Conservation (phyloP, 345 rosid species). For the Gossypium thurberi region DNA sequence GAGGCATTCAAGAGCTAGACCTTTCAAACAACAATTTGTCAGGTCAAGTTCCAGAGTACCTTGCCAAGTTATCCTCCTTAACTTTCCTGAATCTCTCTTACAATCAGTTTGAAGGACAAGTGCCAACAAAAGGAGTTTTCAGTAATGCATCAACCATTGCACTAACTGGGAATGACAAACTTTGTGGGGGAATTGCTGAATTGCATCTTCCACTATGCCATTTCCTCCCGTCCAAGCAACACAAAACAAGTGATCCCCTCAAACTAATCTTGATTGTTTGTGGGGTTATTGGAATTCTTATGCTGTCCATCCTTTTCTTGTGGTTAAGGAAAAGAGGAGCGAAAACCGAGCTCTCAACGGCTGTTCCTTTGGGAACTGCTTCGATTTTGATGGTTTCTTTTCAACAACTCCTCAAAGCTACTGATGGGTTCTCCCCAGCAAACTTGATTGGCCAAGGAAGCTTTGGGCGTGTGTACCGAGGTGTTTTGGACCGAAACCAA, state of each 20-base stretch:
- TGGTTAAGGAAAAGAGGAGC: not conserved
- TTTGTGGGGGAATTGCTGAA: slow-evolving; percentile 2
- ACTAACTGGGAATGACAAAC: not conserved
- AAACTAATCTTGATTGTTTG: slow-evolving; percentile 5
- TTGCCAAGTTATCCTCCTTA: not conserved
- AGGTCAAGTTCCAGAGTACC: not conserved
- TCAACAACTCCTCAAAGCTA: slow-evolving; percentile 18
- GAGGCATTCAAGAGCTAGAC: not conserved
- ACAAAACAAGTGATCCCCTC: not conserved
- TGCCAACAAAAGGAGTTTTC: not conserved
- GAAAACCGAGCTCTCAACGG: not conserved
- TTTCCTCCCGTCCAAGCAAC: not conserved
- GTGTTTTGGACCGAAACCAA: not conserved
- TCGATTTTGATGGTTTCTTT: slow-evolving; percentile 14
- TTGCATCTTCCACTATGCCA: not conserved
- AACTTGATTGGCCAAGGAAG: slow-evolving; percentile 25
- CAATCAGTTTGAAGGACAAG: slow-evolving; percentile 9
- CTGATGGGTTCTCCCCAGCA: slow-evolving; percentile 20
- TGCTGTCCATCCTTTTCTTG: not conserved
- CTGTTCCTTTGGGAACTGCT: not conserved
- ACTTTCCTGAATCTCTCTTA: not conserved
- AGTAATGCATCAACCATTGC: not conserved
- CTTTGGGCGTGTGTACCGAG: slow-evolving; percentile 14
- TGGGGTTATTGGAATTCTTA: not conserved
- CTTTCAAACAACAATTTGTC: not conserved